Evolutionary conservation across 2,329 filamentous ascomycete genomes (phyloP).

Genomic region (Pseudogymnoascus sp.): DNA sequence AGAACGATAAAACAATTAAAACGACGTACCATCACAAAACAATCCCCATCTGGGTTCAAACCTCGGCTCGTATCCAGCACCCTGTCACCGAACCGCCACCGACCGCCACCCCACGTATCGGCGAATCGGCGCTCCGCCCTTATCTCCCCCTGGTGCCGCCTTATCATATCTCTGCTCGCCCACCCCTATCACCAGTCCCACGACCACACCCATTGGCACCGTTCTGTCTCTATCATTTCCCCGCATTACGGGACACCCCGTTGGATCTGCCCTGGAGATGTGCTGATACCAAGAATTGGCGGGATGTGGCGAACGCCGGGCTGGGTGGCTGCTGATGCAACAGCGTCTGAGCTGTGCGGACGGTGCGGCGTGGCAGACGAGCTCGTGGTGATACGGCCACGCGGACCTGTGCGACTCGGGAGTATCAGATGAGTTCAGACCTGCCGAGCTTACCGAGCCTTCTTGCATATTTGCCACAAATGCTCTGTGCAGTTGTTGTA

Average conservation of each 20-base stretch:
- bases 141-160: neutral
- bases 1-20: neutral
- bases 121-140: slow-evolving; percentile 5
- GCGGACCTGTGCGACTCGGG: neutral
- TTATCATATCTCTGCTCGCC: neutral
- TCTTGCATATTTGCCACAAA: neutral
- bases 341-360: neutral
- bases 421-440: neutral
- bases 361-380: neutral
- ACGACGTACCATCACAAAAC: neutral
- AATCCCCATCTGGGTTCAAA: neutral
- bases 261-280: neutral
- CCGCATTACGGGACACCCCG: neutral
- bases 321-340: neutral
- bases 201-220: neutral
- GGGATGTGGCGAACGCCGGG: neutral
- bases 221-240: neutral
- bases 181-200: neutral
- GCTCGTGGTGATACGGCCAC: neutral
- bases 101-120: neutral
- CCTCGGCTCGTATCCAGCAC: neutral
- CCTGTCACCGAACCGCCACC: neutral
- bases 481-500: neutral
- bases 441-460: neutral
- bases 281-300: neutral